phyloP scores from a whole-genome alignment of 148 eudicot species.

The Nepenthes mirabilis region DNA sequence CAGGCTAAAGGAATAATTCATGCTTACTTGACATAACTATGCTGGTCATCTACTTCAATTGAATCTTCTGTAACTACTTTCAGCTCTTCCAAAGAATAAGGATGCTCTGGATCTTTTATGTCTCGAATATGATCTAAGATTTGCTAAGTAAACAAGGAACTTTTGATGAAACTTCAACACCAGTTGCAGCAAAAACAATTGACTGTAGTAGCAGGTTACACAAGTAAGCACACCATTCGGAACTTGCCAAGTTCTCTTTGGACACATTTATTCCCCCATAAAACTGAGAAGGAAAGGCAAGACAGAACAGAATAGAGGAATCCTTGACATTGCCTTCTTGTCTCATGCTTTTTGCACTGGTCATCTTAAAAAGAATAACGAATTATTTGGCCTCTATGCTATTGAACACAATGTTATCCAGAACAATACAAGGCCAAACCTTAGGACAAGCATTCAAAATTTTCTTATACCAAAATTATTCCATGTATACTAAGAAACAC shows the following conservation, averaged over 20 bases:
- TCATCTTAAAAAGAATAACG: too few species aligned
- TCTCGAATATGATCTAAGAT: slow-evolving; percentile 79
- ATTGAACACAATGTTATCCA: too few species aligned
- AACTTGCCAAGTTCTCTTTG: too few species aligned
- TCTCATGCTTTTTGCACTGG: too few species aligned
- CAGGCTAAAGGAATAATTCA: background rate
- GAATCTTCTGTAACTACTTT: slow-evolving; percentile 94
- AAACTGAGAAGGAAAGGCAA: background rate
- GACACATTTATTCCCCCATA: background rate
- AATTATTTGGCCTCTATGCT: too few species aligned
- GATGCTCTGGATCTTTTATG: slow-evolving; percentile 99
- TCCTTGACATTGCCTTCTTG: too few species aligned
- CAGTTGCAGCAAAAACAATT: background rate
- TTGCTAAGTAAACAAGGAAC: slow-evolving; percentile 17
- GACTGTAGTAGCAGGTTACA: background rate
- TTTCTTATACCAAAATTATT: too few species aligned
- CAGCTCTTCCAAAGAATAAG: slow-evolving; percentile 90
- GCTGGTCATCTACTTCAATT: slow-evolving; percentile 64
- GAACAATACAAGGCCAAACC: too few species aligned
- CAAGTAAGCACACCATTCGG: too few species aligned
- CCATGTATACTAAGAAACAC: background rate
- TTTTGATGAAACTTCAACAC: background rate
- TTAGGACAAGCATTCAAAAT: too few species aligned
- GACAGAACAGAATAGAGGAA: background rate
- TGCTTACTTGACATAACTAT: slow-evolving; percentile 55